Evolutionary conservation across 495 filamentous ascomycete species (phyloP).

Genomic region (Xylaria nigripes): DNA sequence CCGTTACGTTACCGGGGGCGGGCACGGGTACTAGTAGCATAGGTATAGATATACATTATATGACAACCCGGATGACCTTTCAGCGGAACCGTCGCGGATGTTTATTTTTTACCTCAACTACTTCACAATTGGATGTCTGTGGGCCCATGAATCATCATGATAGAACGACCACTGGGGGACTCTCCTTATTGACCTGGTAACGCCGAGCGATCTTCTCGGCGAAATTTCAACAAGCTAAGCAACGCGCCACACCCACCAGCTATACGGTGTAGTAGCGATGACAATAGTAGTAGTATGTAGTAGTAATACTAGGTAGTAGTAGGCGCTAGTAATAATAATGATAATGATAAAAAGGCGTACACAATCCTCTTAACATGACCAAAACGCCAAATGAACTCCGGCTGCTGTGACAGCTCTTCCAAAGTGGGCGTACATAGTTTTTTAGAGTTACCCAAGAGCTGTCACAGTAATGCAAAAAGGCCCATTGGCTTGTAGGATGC

Average conservation of each 20-base stretch:
- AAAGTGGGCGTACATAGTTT: neutral
- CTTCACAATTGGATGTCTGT: too few relatives aligned
- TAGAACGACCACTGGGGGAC: too few relatives aligned
- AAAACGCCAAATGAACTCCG: constrained; percentile 29
- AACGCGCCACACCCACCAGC: neutral
- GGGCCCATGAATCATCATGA: too few relatives aligned
- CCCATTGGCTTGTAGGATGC: constrained; percentile 16
- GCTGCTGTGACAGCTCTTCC: constrained; percentile 16
- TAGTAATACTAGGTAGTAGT: neutral
- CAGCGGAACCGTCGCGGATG: neutral
- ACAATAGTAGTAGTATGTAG: neutral
- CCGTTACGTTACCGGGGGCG: too few relatives aligned
- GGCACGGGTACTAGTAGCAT: too few relatives aligned
- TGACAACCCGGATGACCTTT: neutral
- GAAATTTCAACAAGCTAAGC: neutral
- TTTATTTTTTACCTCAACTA: neutral
- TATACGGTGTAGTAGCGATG: constrained; percentile 1
- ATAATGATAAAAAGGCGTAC: neutral
- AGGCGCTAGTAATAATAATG: neutral
- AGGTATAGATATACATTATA: neutral
- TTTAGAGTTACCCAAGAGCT: constrained; percentile 1
- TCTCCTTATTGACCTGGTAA: neutral
- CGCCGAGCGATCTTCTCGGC: neutral
- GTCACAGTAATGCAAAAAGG: constrained; percentile 19
- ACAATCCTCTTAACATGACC: constrained; percentile 14